Percentiles rank a stretch among this genome's conserved stretches.
Evolutionary conservation across 2,329 filamentous ascomycete species (phyloP).

Genomic region (Colletotrichum sp.): DNA sequence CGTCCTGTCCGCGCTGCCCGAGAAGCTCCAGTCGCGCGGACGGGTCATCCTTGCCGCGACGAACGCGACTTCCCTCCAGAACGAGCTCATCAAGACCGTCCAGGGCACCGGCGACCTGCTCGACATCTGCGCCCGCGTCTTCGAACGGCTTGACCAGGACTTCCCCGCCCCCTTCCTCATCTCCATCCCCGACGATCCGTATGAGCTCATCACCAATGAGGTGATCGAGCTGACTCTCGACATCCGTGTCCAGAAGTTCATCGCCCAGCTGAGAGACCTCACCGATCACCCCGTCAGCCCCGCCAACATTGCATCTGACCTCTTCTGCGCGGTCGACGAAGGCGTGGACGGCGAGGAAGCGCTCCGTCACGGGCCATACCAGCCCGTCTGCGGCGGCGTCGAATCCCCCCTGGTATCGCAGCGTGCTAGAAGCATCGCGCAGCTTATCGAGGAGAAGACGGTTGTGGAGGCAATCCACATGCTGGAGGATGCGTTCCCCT

Average conservation of each 20-base stretch:
- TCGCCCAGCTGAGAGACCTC: conserved; percentile 28
- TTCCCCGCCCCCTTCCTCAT: conserved; percentile 35
- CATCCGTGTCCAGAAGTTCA: conserved; percentile 40
- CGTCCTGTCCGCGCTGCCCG: not conserved
- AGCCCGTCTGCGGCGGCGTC: not conserved
- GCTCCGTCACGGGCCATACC: conserved; percentile 1
- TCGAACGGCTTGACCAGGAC: conserved; percentile 33
- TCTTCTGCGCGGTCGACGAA: conserved; percentile 4
- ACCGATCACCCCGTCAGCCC: not conserved
- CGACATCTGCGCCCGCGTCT: conserved; percentile 21
- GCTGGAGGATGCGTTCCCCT: not conserved
- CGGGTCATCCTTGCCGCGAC: conserved; percentile 30
- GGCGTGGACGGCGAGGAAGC: not conserved
- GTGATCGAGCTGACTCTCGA: conserved; percentile 33
- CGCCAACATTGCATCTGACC: not conserved
- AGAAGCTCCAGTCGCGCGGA: not conserved
- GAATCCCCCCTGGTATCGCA: not conserved
- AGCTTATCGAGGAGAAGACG: not conserved
- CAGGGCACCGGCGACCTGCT: conserved; percentile 23
- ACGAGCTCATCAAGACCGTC: conserved; percentile 24
- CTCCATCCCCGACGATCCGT: conserved; percentile 7
- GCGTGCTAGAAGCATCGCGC: not conserved
- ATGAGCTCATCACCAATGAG: conserved; percentile 15
- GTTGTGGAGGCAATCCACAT: conserved; percentile 4
- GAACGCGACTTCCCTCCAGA: conserved; percentile 40